These are phyloP conservation scores for Boletus mariae DNA, from an alignment of 1,284 basidiomycete species.

Conservation along the genomic window DNA sequence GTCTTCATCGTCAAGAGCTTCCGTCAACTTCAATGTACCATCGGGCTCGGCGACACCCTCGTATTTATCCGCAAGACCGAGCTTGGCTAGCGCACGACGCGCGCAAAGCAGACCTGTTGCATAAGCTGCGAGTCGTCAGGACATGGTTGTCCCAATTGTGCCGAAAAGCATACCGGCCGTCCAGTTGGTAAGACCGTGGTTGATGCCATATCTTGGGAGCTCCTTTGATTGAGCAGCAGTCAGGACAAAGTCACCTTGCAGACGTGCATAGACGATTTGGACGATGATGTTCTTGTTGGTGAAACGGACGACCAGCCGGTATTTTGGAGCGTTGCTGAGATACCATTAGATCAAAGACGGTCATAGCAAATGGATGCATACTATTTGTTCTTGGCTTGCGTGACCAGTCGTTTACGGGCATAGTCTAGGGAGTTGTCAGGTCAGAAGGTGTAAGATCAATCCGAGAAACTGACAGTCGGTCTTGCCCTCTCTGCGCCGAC, in stretches of 20 bases:
- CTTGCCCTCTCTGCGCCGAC: conserved; percentile 94
- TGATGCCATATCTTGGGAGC: conserved; percentile 94
- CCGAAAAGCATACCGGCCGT: conserved; percentile 63
- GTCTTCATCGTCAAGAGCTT: conserved; percentile 86
- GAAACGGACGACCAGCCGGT: conserved; percentile 97
- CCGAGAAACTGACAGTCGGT: conserved; percentile 79
- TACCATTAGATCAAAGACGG: conserved; percentile 8
- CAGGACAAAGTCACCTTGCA: conserved; percentile 95
- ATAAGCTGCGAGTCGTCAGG: conserved; percentile 60
- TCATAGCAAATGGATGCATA: conserved; percentile 34
- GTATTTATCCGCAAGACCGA: conserved; percentile 98
- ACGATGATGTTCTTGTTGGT: conserved; percentile 91
- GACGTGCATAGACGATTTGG: conserved; percentile 95
- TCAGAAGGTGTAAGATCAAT: background rate
- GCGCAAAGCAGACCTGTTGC: conserved; percentile 96
- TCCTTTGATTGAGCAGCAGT: conserved; percentile 87
- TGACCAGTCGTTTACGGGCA: conserved; percentile 92
- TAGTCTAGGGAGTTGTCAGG: conserved; percentile 62
- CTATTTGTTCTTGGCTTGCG: conserved; percentile 99
- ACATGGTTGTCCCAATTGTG: background rate
- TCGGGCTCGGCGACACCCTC: conserved; percentile 93
- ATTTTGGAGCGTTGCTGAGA: conserved; percentile 90
- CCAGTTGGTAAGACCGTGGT: conserved; percentile 99
- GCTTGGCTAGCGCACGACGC: conserved; percentile 92
- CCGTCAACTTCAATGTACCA: conserved; percentile 80